Evolutionary conservation across 495 filamentous ascomycete species (phyloP).

Genomic region (Annulohypoxylon maeteangense): DNA sequence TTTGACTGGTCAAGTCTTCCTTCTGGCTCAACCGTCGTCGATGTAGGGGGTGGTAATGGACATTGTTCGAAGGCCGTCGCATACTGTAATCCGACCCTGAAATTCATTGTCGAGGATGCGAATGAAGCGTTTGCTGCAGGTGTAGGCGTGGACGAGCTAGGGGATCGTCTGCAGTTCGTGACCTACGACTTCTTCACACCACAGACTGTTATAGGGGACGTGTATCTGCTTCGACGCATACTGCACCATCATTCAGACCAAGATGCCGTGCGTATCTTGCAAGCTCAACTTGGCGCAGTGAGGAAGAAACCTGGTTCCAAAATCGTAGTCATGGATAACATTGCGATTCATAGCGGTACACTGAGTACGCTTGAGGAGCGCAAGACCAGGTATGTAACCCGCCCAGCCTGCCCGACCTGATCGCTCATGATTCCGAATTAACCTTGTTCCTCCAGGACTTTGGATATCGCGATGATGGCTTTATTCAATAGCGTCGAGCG

Average conservation of each 20-base stretch:
- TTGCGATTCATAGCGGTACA: conserved; percentile 42
- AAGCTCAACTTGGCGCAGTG: conserved; percentile 51
- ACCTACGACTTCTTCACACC: conserved; percentile 49
- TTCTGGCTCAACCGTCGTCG: conserved; percentile 42
- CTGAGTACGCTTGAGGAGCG: conserved; percentile 44
- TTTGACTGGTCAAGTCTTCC: conserved; percentile 31
- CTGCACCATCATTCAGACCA: conserved; percentile 57
- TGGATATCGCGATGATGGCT: conserved; percentile 53
- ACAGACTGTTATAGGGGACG: conserved; percentile 45
- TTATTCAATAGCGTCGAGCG: conserved; percentile 52
- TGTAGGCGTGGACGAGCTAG: conserved; percentile 14
- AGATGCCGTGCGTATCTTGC: conserved; percentile 52
- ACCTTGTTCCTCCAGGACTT: conserved; percentile 38
- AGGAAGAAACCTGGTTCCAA: conserved; percentile 43
- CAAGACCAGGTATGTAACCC: conserved; percentile 31
- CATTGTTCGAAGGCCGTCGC: conserved; percentile 49
- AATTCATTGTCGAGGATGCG: conserved; percentile 52
- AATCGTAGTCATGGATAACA: conserved; percentile 54
- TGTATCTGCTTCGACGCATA: conserved; percentile 50
- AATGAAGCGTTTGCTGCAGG: conserved; percentile 33
- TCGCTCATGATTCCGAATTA: not conserved
- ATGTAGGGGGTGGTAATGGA: conserved; percentile 55
- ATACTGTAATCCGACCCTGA: conserved; percentile 36
- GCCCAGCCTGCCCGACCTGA: too few species aligned
- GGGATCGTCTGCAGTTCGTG: conserved; percentile 35